phyloP scores from a whole-genome alignment of 1,139 yeast species.

The Debaryomyces psychrophilus region DNA sequence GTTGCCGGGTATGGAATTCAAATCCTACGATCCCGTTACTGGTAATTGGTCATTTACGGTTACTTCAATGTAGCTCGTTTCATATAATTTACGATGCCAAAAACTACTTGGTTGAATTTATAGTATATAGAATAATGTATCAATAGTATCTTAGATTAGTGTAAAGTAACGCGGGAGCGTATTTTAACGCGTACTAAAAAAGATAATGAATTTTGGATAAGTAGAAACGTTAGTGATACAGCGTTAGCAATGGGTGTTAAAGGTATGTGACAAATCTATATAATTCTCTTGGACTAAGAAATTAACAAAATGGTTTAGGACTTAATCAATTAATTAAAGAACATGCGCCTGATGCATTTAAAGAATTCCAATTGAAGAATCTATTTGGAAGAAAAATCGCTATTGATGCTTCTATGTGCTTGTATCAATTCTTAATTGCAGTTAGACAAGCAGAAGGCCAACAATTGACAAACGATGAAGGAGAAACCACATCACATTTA shows the following conservation, averaged over 20 bases:
- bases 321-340: constrained; percentile 80
- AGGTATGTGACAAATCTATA: constrained; percentile 40
- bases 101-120: not conserved
- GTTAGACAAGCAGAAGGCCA: constrained; percentile 98
- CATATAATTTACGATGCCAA: not conserved
- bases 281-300: not conserved
- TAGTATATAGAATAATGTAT: constrained; percentile 16
- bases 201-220: not conserved
- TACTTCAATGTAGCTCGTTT: constrained; percentile 20
- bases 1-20: constrained; percentile 63
- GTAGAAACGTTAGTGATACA: not conserved
- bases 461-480: constrained; percentile 82
- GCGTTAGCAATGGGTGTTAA: constrained; percentile 69
- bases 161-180: too few relatives aligned
- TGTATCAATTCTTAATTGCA: constrained; percentile 92
- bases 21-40: constrained; percentile 72
- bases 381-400: constrained; percentile 95
- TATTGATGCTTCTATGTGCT: constrained; percentile 86
- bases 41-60: constrained; percentile 83
- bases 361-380: constrained; percentile 78
- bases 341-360: constrained; percentile 83
- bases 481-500: constrained; percentile 93
- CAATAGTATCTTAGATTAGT: constrained; percentile 2
- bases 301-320: constrained; percentile 44
- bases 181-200: constrained; percentile 8